A percentile compares a stretch with the other conserved stretches of the same genome.
These are phyloP conservation scores for Populus davidiana DNA, from an alignment of 345 rosid species.

Conservation along the genomic window DNA sequence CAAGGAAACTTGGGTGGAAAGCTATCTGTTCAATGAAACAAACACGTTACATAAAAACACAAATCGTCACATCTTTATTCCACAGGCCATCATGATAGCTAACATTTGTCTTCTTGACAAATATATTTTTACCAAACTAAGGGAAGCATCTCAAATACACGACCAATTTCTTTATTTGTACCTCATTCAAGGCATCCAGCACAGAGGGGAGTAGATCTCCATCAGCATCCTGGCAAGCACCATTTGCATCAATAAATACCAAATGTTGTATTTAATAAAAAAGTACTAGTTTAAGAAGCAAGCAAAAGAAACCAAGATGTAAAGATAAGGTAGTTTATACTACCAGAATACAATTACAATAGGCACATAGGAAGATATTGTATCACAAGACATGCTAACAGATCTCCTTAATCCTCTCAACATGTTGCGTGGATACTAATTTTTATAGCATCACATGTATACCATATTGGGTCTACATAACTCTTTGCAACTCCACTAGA, in stretches of 20 bases:
- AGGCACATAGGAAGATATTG: neutral
- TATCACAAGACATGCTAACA: neutral
- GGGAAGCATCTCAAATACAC: slow-evolving; percentile 1
- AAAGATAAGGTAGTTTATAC: neutral
- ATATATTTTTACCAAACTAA: neutral
- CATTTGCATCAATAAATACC: slow-evolving; percentile 20
- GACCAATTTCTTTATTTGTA: slow-evolving; percentile 21
- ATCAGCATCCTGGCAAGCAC: slow-evolving; percentile 65
- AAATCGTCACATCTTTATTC: neutral
- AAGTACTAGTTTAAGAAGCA: neutral
- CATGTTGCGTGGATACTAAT: neutral
- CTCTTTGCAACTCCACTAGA: neutral
- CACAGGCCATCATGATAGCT: neutral
- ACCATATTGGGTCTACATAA: neutral
- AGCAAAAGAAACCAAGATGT: neutral
- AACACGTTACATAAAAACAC: neutral
- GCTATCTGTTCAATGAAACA: slow-evolving; percentile 63
- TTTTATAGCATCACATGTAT: neutral
- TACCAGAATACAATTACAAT: slow-evolving; percentile 1
- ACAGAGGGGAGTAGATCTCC: slow-evolving; percentile 81
- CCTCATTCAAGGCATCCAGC: slow-evolving; percentile 96
- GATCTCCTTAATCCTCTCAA: neutral
- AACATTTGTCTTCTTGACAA: neutral
- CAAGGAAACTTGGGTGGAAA: slow-evolving; percentile 88
- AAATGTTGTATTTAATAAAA: neutral